Percentiles rank a stretch among this genome's conserved stretches.
phyloP scores from a whole-genome alignment of 2,329 filamentous ascomycete genomes.

The Tothia fuscella region DNA sequence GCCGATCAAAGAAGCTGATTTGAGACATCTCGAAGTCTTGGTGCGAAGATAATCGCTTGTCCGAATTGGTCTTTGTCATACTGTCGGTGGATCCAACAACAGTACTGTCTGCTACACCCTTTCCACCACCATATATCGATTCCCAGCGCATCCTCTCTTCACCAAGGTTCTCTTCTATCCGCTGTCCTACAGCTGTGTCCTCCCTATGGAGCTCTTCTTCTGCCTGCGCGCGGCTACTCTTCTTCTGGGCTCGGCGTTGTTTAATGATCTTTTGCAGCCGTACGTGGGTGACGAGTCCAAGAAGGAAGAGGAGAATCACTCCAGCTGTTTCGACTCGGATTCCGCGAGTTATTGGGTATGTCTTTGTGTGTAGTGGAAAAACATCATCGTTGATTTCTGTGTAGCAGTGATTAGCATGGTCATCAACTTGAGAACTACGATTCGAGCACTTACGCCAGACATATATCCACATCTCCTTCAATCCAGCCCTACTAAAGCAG shows the following conservation, averaged over 20 bases:
- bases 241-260: slow-evolving; percentile 35
- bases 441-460: slow-evolving; percentile 53
- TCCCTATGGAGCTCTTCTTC: slow-evolving; percentile 48
- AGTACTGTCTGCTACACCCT: slow-evolving; percentile 22
- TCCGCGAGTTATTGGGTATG: slow-evolving; percentile 76
- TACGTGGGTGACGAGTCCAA: slow-evolving; percentile 73
- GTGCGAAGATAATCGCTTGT: slow-evolving; percentile 28
- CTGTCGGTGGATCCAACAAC: slow-evolving; percentile 30
- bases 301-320: slow-evolving; percentile 59
- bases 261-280: slow-evolving; percentile 74
- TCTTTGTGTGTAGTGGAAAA: slow-evolving; percentile 64
- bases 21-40: slow-evolving; percentile 45
- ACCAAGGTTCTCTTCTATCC: slow-evolving; percentile 50
- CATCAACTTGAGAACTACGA: too few species aligned
- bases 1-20: slow-evolving; percentile 25
- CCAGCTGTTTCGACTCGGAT: slow-evolving; percentile 76
- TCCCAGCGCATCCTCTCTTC: slow-evolving; percentile 64
- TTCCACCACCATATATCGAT: slow-evolving; percentile 55
- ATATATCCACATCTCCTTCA: slow-evolving; percentile 95
- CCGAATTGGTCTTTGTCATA: slow-evolving; percentile 23
- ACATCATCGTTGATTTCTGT: slow-evolving; percentile 59
- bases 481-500: slow-evolving; percentile 75
- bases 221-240: slow-evolving; percentile 34
- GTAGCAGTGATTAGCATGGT: slow-evolving; percentile 13
- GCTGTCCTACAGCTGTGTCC: slow-evolving; percentile 59